Evolutionary conservation across 768 basidiomycete genomes (phyloP), one percentile per base, ranked within the genome.

Genomic region (Lactarius evosmus): DNA sequence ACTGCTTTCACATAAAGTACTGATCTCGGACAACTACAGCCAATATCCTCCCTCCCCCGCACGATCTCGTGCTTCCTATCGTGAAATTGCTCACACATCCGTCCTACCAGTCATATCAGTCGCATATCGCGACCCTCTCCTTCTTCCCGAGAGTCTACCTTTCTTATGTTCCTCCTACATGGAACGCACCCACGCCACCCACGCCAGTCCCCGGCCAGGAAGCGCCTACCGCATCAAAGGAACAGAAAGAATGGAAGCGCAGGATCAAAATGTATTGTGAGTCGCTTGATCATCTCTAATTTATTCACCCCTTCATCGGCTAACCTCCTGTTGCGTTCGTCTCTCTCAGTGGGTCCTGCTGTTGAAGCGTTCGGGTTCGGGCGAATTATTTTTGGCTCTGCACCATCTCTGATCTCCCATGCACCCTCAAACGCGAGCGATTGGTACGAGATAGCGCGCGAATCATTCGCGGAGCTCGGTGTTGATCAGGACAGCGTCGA

Each of bases 341-440:
- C 32, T 60, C 32, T 60, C 25, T 4, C 63, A 94, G 91, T 93
- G 67, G 88, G 85, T 8, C 92, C 89, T 17, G 87, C 88, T 40
- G 75, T 93, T 66, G 92, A 94, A 72, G 92, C 92, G 3, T 93
- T 93, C 72, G 92, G 92, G 7, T 90, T 84, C 69, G 80, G 89
- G 69, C 83, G 92, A 58, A 91, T 94, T 69, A 80, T 94, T 22
- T 93, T 88, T 74, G 92, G 91, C 8, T 88, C 91, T 9, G 86
- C 90, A 1, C 83, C 88, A 34, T 84, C 87, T 12, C 74, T 78
- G n/a, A 75, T 77, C 4, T 78, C 79, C 2, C 77, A 77, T 29
- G 77, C 78, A 30, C 70, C 77, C 29, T 83, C 83, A 4, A 78
- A 78, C 53, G 81, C 84, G 2, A 81, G 80, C 40, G 84, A 86